Evolutionary conservation across 208 protist genomes (phyloP).

Genomic region (Leptomonas seymouri): DNA sequence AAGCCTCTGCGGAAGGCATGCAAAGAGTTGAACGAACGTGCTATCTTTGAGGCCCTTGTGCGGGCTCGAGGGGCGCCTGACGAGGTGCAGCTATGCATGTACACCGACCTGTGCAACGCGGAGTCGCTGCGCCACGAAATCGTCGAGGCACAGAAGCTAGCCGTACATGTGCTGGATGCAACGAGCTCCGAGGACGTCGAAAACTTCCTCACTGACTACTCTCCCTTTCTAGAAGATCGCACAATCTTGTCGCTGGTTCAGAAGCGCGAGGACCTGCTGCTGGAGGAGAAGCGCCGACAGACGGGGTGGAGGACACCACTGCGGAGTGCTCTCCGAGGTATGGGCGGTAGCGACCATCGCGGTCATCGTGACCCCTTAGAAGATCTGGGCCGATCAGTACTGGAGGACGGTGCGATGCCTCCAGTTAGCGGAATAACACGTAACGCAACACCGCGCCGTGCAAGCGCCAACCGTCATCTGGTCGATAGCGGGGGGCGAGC

Average conservation of each 20-base stretch:
- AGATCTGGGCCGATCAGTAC: constrained; percentile 4
- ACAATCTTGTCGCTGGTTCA: constrained; percentile 61
- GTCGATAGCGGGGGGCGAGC: neutral
- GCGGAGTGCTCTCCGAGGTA: neutral
- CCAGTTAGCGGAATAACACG: neutral
- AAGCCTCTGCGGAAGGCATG: constrained; percentile 67
- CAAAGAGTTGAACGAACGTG: constrained; percentile 46
- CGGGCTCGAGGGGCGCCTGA: constrained; percentile 41
- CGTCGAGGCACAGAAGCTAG: constrained; percentile 37
- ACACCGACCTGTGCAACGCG: constrained; percentile 64
- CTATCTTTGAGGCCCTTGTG: constrained; percentile 57
- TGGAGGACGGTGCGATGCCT: constrained; percentile 7
- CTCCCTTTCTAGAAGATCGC: constrained; percentile 52
- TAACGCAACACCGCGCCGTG: neutral
- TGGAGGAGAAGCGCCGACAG: constrained; percentile 7
- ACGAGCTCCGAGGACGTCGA: constrained; percentile 43
- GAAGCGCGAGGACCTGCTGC: constrained; percentile 51
- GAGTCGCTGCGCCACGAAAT: constrained; percentile 61
- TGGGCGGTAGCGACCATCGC: neutral
- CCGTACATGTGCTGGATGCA: constrained; percentile 39
- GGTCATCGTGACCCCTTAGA: constrained; percentile 9
- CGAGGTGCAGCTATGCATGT: constrained; percentile 66
- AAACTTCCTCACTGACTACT: constrained; percentile 60
- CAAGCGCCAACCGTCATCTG: neutral
- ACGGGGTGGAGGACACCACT: constrained; percentile 14